A percentile compares a stretch with the other conserved stretches of the same genome.
Conservation (phyloP, 495 filamentous ascomycete species). For the Lophiostoma macrostomum region DNA sequence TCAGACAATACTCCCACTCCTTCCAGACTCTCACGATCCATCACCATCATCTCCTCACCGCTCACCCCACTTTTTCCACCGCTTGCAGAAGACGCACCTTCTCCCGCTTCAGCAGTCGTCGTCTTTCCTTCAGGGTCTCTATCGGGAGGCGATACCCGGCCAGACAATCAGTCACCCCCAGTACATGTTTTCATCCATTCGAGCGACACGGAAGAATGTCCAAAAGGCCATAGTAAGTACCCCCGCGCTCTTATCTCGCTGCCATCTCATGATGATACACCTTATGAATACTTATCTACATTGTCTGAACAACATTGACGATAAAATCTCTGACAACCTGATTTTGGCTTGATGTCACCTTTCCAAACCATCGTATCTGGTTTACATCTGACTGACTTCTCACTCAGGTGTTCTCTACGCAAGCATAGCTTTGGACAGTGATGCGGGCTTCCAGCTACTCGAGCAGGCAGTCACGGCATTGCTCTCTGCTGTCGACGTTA, state of each 20-base stretch:
- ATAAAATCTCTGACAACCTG: slow-evolving; percentile 87
- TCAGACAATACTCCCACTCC: not conserved
- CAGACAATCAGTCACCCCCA: slow-evolving; percentile 45
- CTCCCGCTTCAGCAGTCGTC: slow-evolving; percentile 70
- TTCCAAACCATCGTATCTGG: not conserved
- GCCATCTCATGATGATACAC: slow-evolving; percentile 68
- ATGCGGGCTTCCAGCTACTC: slow-evolving; percentile 15
- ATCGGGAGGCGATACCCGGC: slow-evolving; percentile 9
- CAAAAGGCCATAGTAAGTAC: slow-evolving; percentile 81
- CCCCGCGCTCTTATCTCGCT: slow-evolving; percentile 16
- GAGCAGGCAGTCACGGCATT: slow-evolving; percentile 20
- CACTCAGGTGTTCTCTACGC: slow-evolving; percentile 32
- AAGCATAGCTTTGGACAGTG: slow-evolving; percentile 7
- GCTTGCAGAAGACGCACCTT: slow-evolving; percentile 67
- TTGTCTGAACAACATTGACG: slow-evolving; percentile 88
- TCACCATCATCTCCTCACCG: slow-evolving; percentile 68
- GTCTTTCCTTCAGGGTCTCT: slow-evolving; percentile 61
- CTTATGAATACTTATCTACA: slow-evolving; percentile 97
- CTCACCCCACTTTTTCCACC: slow-evolving; percentile 66
- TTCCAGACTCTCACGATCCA: slow-evolving; percentile 39
- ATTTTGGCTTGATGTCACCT: slow-evolving; percentile 47
- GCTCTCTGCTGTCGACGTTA: slow-evolving; percentile 10
- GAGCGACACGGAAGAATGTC: slow-evolving; percentile 86
- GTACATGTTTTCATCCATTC: slow-evolving; percentile 76
- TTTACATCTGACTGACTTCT: not conserved